These are phyloP conservation scores for Haplographium delicatum DNA, from an alignment of 495 filamentous ascomycete genomes.

Conservation along the genomic window DNA sequence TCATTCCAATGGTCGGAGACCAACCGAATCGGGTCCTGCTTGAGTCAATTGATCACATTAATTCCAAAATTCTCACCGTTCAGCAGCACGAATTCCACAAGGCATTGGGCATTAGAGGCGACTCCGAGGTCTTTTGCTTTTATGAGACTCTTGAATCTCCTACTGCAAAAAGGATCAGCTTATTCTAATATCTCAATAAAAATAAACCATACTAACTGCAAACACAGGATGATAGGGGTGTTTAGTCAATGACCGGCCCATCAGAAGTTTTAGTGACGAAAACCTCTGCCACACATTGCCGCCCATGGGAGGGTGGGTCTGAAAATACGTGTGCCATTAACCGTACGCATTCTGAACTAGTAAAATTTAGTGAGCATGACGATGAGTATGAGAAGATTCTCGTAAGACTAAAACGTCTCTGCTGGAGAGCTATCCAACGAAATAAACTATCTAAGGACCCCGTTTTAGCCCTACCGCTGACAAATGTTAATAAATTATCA, in stretches of 20 bases:
- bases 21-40: slow-evolving; percentile 18
- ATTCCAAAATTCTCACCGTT: neutral
- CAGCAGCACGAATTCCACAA: neutral
- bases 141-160: neutral
- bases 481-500: slow-evolving; percentile 1
- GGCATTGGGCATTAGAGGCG: neutral
- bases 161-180: neutral
- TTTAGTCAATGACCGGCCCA: neutral
- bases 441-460: too few relatives aligned
- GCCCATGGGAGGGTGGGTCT: neutral
- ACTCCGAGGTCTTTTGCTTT: neutral
- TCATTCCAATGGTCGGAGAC: slow-evolving; percentile 20
- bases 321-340: neutral
- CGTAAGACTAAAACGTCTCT: neutral
- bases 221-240: neutral
- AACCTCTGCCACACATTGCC: neutral
- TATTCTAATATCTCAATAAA: neutral
- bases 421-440: neutral
- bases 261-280: neutral
- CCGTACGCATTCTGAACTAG: neutral
- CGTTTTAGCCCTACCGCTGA: too few relatives aligned
- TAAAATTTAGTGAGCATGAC: neutral
- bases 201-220: neutral
- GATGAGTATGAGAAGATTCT: neutral
- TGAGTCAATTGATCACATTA: neutral